These are phyloP conservation scores for Phytophthora foliorum DNA, from an alignment of 352 stramenopile species.

Conservation along the genomic window DNA sequence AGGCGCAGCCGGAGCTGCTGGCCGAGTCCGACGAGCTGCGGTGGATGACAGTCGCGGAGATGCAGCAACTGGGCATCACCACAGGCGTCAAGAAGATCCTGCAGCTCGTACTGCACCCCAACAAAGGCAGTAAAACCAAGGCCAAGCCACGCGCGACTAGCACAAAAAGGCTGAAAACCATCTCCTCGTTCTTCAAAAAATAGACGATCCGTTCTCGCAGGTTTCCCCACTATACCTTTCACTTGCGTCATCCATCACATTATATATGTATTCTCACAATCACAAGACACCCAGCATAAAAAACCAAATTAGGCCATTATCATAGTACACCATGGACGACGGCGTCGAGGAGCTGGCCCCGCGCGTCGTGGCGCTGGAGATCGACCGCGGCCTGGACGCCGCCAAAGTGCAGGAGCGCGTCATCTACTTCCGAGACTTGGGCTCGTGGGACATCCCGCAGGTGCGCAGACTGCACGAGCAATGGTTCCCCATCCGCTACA, in stretches of 20 bases:
- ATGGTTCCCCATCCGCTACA: conserved; percentile 98
- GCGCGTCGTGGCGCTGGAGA: conserved; percentile 33
- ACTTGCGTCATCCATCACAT: no score
- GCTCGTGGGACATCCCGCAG: conserved; percentile 84
- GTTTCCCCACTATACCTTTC: no score
- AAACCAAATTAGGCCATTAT: no score
- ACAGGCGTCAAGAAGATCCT: conserved; percentile 92
- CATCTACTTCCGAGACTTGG: conserved; percentile 78
- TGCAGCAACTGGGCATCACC: conserved; percentile 85
- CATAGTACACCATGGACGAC: conserved; percentile 4
- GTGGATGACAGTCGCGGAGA: conserved; percentile 86
- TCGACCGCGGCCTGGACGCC: conserved; percentile 20
- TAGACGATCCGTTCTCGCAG: conserved; percentile 44
- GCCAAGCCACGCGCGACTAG: conserved; percentile 18
- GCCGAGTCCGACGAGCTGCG: conserved; percentile 37
- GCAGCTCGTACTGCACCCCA: conserved; percentile 48
- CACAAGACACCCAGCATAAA: neutral
- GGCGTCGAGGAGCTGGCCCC: conserved; percentile 19
- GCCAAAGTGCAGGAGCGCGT: conserved; percentile 46
- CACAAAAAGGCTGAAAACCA: conserved; percentile 64
- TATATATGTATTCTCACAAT: no score
- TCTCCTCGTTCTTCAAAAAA: conserved; percentile 76
- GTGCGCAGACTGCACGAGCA: conserved; percentile 96
- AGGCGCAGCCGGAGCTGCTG: conserved; percentile 31
- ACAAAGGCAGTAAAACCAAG: conserved; percentile 26